Evolutionary conservation across 495 filamentous ascomycete species (phyloP).

Genomic region (Hypoxylon subgilvum): DNA sequence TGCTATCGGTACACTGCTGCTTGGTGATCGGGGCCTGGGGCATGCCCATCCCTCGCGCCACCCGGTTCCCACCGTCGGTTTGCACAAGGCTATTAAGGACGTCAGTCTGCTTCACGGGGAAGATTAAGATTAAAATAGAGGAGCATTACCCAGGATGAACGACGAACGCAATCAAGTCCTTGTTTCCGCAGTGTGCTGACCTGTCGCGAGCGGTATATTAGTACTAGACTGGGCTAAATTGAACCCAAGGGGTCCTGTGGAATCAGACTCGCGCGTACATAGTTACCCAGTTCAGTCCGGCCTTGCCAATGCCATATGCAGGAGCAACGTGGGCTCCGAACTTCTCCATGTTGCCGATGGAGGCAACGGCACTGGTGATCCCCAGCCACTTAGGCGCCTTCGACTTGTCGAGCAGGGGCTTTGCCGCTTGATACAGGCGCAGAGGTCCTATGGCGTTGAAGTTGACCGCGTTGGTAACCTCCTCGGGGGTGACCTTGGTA

Average conservation of each 20-base stretch:
- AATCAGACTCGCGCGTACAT: too few relatives aligned
- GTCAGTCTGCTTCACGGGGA: background rate
- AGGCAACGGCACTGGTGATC: slow-evolving; percentile 43
- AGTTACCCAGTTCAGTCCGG: slow-evolving; percentile 9
- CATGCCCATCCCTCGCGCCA: slow-evolving; percentile 25
- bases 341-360: slow-evolving; percentile 25
- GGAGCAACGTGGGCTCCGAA: background rate
- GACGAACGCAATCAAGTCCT: slow-evolving; percentile 23
- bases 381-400: slow-evolving; percentile 45
- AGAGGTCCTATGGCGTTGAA: slow-evolving; percentile 50
- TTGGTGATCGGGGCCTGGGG: slow-evolving; percentile 24
- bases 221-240: background rate
- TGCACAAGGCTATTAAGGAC: slow-evolving; percentile 8
- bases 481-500: slow-evolving; percentile 32
- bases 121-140: background rate
- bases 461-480: slow-evolving; percentile 43
- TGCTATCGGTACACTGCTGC: slow-evolving; percentile 19
- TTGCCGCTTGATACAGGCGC: slow-evolving; percentile 52
- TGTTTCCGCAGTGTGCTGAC: slow-evolving; percentile 25
- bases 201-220: background rate
- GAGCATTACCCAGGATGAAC: slow-evolving; percentile 23
- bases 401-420: slow-evolving; percentile 45
- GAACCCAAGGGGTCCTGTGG: background rate
- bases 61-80: slow-evolving; percentile 23
- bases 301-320: background rate